Percentiles rank a stretch among this genome's conserved stretches.
Evolutionary conservation across 177 flowering plant species (phyloP).

Genomic region (Vitis hybrid): DNA sequence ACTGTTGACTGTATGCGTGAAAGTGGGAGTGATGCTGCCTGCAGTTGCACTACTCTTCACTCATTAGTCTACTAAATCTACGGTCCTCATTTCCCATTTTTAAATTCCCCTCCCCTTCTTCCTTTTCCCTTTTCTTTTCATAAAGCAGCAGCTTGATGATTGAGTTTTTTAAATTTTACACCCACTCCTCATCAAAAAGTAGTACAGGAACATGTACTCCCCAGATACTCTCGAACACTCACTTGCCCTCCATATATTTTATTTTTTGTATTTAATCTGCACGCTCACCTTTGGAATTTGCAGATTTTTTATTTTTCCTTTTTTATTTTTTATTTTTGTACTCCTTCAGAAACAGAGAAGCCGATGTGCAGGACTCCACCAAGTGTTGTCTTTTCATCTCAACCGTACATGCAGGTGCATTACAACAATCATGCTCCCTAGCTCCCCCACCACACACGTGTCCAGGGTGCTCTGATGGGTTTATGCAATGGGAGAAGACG

Average conservation of each 20-base stretch:
- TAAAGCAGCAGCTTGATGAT: no score
- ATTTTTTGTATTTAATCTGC: constrained; percentile 10
- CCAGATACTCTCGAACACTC: no score
- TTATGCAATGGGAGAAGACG: neutral
- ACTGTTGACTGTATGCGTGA: constrained; percentile 26
- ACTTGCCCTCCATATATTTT: neutral
- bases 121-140: no score
- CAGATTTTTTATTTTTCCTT: neutral
- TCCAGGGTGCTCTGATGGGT: neutral
- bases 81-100: no score
- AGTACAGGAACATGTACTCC: no score
- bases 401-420: neutral
- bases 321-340: constrained; percentile 5
- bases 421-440: constrained; percentile 1
- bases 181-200: no score
- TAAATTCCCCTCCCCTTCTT: no score
- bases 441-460: constrained; percentile 1
- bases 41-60: no score
- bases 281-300: constrained; percentile 33
- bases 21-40: constrained; percentile 1
- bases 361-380: constrained; percentile 18
- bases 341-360: constrained; percentile 16
- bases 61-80: no score
- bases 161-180: no score
- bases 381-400: constrained; percentile 15